These are phyloP conservation scores for Hericium rajendrae DNA, from an alignment of 768 basidiomycete genomes.

Conservation along the genomic window DNA sequence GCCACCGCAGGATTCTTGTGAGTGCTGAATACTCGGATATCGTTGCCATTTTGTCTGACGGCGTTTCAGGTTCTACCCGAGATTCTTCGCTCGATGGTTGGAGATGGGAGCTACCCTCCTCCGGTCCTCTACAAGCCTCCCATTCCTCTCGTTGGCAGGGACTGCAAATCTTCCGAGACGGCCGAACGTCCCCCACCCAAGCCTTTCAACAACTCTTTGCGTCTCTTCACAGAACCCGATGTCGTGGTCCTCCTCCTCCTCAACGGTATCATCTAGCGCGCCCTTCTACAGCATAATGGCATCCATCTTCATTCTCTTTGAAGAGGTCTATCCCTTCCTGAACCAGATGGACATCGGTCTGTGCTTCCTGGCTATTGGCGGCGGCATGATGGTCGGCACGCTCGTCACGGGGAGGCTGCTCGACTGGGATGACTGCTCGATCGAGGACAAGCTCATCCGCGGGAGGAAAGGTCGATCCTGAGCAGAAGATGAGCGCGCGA, in stretches of 20 bases:
- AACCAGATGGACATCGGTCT: conserved; percentile 60
- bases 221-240: conserved; percentile 45
- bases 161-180: conserved; percentile 22
- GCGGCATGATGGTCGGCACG: conserved; percentile 60
- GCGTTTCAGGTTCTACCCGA: conserved; percentile 29
- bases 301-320: conserved; percentile 52
- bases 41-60: neutral
- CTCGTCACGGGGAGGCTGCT: conserved; percentile 50
- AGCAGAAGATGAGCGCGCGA: conserved; percentile 12
- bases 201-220: conserved; percentile 44
- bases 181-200: conserved; percentile 19
- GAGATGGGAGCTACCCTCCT: conserved; percentile 31
- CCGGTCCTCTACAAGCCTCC: conserved; percentile 22
- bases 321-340: conserved; percentile 46
- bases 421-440: conserved; percentile 52
- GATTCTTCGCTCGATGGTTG: conserved; percentile 35
- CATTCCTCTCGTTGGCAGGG: conserved; percentile 24
- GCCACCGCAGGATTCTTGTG: conserved; percentile 28
- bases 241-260: conserved; percentile 43
- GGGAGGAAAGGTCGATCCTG: conserved; percentile 10
- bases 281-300: conserved; percentile 55
- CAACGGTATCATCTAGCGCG: conserved; percentile 43
- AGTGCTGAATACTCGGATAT: conserved; percentile 1
- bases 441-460: conserved; percentile 21
- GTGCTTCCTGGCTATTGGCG: conserved; percentile 69